Conservation (phyloP, 2,329 filamentous ascomycete genomes). For the Neonectria hederae region DNA sequence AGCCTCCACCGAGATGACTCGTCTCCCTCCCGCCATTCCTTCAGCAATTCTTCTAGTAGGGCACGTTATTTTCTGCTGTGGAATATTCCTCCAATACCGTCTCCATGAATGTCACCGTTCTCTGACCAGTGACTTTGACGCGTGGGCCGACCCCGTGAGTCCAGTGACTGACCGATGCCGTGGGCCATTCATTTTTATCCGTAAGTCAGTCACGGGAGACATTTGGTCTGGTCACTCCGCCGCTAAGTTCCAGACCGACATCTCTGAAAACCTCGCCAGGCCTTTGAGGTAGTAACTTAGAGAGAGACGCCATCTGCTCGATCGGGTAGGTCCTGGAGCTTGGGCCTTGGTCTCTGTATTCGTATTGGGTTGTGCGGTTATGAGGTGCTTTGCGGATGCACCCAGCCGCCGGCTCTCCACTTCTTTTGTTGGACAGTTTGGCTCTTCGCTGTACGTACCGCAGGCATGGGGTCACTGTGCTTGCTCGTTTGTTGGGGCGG, state of each 20-base stretch:
- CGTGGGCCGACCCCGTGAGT: conserved; percentile 28
- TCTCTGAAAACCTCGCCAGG: neutral
- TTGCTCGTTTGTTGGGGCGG: conserved; percentile 7
- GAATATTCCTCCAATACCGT: neutral
- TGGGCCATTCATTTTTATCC: neutral
- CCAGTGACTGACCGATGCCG: conserved; percentile 18
- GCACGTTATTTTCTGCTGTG: neutral
- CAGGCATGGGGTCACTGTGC: conserved; percentile 11
- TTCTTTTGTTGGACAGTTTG: neutral
- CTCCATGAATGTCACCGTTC: neutral
- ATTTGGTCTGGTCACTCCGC: neutral
- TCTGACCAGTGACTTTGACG: conserved; percentile 19
- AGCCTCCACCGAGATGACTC: no score
- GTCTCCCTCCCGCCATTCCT: neutral
- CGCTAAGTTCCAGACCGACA: conserved; percentile 5
- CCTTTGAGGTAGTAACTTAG: no score
- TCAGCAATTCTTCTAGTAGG: neutral
- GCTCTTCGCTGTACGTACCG: no score
- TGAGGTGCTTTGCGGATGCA: neutral
- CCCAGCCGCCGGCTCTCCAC: neutral
- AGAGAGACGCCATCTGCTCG: neutral
- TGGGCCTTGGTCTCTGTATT: conserved; percentile 12
- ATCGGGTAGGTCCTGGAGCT: conserved; percentile 7
- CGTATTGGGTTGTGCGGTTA: conserved; percentile 14
- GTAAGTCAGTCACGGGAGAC: conserved; percentile 3